A percentile compares a stretch with the other conserved stretches of the same genome.
Conservation (phyloP, 2,329 filamentous ascomycete species). For the Fusarium tricinctum region DNA sequence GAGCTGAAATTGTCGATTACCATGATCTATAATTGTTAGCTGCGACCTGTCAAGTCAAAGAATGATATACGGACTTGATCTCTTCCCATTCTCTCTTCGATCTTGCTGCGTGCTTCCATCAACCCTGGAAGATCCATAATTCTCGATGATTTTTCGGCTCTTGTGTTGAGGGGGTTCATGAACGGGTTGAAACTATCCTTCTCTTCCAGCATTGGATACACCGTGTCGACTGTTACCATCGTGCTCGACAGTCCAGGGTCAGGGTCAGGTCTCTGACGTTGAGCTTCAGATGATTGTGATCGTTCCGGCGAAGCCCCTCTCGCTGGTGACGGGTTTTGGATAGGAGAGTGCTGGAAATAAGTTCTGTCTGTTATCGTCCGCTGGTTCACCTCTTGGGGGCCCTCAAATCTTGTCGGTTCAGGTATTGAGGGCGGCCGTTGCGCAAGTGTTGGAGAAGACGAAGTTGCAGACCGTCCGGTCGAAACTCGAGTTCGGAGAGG, state of each 20-base stretch:
- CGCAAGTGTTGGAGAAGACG: too few relatives aligned
- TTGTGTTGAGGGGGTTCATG: neutral
- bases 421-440: neutral
- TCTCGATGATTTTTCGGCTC: neutral
- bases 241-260: too few relatives aligned
- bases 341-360: neutral
- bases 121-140: neutral
- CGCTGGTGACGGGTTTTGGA: neutral
- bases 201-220: neutral
- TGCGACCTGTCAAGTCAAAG: rapidly evolving
- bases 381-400: neutral
- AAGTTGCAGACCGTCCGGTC: too few relatives aligned
- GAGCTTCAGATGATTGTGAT: too few relatives aligned
- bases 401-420: neutral
- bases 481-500: neutral
- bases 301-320: too few relatives aligned
- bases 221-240: neutral
- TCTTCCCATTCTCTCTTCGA: neutral
- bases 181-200: neutral
- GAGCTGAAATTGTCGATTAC: neutral
- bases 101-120: neutral
- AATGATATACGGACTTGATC: neutral
- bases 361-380: neutral
- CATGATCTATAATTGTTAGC: neutral
- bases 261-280: too few relatives aligned